Conservation (phyloP, 2,329 filamentous ascomycete genomes). For the Ploettnerulaceae sp. region DNA sequence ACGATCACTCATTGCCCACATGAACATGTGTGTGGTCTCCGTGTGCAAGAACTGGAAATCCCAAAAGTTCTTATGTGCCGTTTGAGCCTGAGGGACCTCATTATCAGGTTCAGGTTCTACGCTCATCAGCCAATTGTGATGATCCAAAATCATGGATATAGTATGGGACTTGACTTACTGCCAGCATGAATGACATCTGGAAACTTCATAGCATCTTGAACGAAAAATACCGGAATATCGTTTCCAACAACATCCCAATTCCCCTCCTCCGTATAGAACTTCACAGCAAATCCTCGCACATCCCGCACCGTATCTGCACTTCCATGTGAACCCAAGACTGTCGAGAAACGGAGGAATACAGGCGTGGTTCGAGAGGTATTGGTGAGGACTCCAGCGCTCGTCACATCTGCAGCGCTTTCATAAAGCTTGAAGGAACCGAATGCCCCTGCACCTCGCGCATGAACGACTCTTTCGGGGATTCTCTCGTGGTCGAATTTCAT, state of each 20-base stretch:
- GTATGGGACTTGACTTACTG: conserved; percentile 26
- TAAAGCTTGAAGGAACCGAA: conserved; percentile 63
- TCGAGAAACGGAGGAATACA: conserved; percentile 72
- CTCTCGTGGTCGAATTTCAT: conserved; percentile 73
- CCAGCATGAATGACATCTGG: conserved; percentile 56
- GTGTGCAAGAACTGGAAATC: conserved; percentile 65
- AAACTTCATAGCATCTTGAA: conserved; percentile 71
- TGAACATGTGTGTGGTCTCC: conserved; percentile 73
- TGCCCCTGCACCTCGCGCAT: conserved; percentile 59
- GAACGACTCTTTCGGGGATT: conserved; percentile 62
- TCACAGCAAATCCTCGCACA: conserved; percentile 73
- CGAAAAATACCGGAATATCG: conserved; percentile 72
- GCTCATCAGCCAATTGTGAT: conserved; percentile 42
- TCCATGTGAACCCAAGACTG: conserved; percentile 68
- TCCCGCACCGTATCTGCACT: conserved; percentile 80
- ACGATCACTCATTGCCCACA: conserved; percentile 75
- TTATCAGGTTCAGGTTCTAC: conserved; percentile 65
- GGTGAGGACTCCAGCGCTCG: conserved; percentile 58
- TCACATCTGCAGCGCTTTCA: conserved; percentile 59
- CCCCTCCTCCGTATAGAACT: conserved; percentile 73
- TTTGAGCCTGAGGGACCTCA: conserved; percentile 66
- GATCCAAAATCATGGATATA: conserved; percentile 10
- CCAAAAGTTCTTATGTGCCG: conserved; percentile 73
- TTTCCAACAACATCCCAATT: conserved; percentile 74
- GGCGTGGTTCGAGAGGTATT: conserved; percentile 64